Conservation (phyloP, 2,329 filamentous ascomycete species). For the Talaromyces sp. region DNA sequence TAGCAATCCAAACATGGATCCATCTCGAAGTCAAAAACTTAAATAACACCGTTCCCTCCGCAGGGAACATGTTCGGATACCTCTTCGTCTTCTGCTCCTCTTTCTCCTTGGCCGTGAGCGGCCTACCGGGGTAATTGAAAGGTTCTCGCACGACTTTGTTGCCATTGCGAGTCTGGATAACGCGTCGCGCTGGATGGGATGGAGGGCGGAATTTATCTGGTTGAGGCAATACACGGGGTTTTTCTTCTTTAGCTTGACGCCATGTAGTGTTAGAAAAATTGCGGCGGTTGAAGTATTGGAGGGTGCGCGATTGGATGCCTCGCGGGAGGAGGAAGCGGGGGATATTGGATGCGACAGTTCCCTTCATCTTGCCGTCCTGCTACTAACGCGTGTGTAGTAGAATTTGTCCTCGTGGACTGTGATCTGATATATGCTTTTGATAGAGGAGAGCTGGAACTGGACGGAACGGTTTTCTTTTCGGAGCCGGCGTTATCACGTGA, state of each 20-base stretch:
- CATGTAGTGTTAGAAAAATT: slow-evolving; percentile 19
- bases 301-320: slow-evolving; percentile 37
- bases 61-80: slow-evolving; percentile 88
- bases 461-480: not conserved
- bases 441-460: not conserved
- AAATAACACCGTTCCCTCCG: slow-evolving; percentile 74
- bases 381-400: not conserved
- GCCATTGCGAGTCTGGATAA: slow-evolving; percentile 46
- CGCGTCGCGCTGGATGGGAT: slow-evolving; percentile 73
- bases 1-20: slow-evolving; percentile 78
- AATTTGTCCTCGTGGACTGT: not conserved
- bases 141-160: slow-evolving; percentile 39
- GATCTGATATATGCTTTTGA: not conserved
- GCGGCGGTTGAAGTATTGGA: slow-evolving; percentile 26
- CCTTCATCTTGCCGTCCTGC: not conserved
- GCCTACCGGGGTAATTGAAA: slow-evolving; percentile 69
- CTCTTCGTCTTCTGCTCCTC: slow-evolving; percentile 64
- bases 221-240: slow-evolving; percentile 74
- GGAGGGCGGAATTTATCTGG: slow-evolving; percentile 88
- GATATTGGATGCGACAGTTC: slow-evolving; percentile 39
- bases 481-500: not conserved
- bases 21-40: slow-evolving; percentile 76
- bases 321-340: slow-evolving; percentile 67
- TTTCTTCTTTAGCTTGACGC: slow-evolving; percentile 30
- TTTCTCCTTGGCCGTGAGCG: slow-evolving; percentile 63